These are phyloP conservation scores for Colletotrichum sp. DNA, from an alignment of 2,329 filamentous ascomycete genomes.

Conservation along the genomic window DNA sequence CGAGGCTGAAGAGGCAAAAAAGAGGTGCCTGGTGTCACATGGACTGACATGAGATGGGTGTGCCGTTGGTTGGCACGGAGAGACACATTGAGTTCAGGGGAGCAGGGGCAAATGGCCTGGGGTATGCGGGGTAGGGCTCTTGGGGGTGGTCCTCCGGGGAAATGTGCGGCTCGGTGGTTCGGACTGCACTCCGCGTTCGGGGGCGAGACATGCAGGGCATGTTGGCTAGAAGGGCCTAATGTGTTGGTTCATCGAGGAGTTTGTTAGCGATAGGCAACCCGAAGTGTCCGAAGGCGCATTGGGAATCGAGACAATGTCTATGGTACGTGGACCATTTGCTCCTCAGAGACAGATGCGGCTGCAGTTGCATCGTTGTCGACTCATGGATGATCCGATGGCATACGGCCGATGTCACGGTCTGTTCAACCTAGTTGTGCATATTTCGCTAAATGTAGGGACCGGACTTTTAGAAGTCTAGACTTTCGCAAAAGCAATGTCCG, in stretches of 20 bases:
- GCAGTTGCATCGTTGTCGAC: background rate
- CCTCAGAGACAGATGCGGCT: background rate
- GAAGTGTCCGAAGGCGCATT: background rate
- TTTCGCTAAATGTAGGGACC: background rate
- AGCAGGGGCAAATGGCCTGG: background rate
- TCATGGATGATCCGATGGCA: background rate
- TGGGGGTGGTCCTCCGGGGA: background rate
- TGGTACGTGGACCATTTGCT: background rate
- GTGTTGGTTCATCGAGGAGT: background rate
- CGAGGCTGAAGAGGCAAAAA: background rate
- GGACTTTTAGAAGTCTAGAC: background rate
- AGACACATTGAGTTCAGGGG: background rate
- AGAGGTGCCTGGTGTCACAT: background rate
- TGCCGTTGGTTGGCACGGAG: background rate
- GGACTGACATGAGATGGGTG: background rate
- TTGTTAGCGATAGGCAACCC: background rate
- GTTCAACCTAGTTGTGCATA: background rate
- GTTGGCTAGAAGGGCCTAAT: background rate
- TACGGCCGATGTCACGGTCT: background rate
- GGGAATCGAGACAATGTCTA: background rate
- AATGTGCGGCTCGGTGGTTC: background rate
- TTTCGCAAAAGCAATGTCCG: background rate
- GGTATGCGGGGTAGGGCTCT: slow-evolving; percentile 6
- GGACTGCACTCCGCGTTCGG: background rate
- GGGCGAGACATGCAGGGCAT: background rate